Evolutionary conservation across 2,329 filamentous ascomycete genomes (phyloP).

Genomic region (Bisporella sp.): DNA sequence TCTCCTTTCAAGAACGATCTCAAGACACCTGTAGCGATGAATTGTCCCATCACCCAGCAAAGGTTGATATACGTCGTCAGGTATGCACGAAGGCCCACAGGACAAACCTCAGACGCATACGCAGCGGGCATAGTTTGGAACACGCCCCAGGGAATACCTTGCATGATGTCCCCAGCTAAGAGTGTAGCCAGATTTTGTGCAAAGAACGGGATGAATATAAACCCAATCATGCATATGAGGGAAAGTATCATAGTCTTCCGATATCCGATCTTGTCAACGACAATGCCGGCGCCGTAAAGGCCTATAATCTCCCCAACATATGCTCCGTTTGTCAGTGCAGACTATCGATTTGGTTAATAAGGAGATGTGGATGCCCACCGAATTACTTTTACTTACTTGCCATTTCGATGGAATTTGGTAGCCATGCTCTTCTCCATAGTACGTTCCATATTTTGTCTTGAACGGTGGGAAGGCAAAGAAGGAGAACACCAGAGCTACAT

Average conservation of each 20-base stretch:
- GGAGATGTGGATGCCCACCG: too few relatives aligned
- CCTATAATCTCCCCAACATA: constrained; percentile 36
- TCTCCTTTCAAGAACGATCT: constrained; percentile 29
- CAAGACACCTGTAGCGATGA: constrained; percentile 40
- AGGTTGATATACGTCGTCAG: constrained; percentile 45
- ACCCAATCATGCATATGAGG: constrained; percentile 34
- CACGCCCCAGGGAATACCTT: constrained; percentile 41
- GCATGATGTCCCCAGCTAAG: constrained; percentile 38
- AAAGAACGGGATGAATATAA: constrained; percentile 42
- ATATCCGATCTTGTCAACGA: constrained; percentile 36
- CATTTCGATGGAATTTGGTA: constrained; percentile 22
- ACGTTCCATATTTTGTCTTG: constrained; percentile 23
- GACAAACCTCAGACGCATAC: constrained; percentile 40
- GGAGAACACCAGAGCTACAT: constrained; percentile 27
- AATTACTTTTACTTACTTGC: neutral
- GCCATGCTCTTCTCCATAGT: neutral
- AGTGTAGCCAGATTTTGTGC: constrained; percentile 37
- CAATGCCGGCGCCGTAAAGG: constrained; percentile 32
- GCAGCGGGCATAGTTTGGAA: constrained; percentile 35
- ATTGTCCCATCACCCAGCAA: constrained; percentile 44
- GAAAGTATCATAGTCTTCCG: constrained; percentile 38
- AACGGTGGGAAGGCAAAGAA: constrained; percentile 28
- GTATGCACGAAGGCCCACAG: constrained; percentile 42
- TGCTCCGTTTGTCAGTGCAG: constrained; percentile 33
- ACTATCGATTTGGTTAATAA: too few relatives aligned